Evolutionary conservation across 1,139 yeast genomes (phyloP).

Genomic region (Nakaseomyces kungkrabaensis): DNA sequence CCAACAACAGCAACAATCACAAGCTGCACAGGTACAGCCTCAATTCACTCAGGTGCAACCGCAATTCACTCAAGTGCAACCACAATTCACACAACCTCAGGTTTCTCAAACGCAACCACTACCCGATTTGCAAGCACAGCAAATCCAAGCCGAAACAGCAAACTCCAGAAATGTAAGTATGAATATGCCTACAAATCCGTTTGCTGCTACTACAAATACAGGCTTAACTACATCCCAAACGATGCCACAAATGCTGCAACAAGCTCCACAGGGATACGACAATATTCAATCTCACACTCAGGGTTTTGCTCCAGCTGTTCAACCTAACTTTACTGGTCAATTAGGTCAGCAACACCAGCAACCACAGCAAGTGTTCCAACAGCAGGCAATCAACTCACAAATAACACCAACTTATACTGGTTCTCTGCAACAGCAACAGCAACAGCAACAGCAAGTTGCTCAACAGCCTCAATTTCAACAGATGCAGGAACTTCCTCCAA

Average conservation of each 20-base stretch:
- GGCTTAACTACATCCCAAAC: background rate
- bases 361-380: background rate
- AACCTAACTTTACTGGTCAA: background rate
- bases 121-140: background rate
- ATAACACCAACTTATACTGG: slow-evolving; percentile 7
- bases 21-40: background rate
- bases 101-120: background rate
- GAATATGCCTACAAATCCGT: background rate
- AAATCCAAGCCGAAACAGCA: background rate
- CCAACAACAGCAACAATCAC: background rate
- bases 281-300: background rate
- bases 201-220: background rate
- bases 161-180: background rate
- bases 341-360: too few species aligned
- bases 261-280: background rate
- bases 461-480: background rate
- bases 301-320: background rate
- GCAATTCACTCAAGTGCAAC: background rate
- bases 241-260: background rate
- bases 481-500: slow-evolving; percentile 1
- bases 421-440: slow-evolving; percentile 8
- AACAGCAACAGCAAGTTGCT: slow-evolving; percentile 7
- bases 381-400: slow-evolving; percentile 15
- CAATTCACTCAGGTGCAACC: background rate
- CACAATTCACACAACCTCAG: background rate